A percentile compares a stretch with the other conserved stretches of the same genome.
These are phyloP conservation scores for Nannochloropsis oceanica DNA, from an alignment of 108 stramenopile genomes.

Conservation along the genomic window DNA sequence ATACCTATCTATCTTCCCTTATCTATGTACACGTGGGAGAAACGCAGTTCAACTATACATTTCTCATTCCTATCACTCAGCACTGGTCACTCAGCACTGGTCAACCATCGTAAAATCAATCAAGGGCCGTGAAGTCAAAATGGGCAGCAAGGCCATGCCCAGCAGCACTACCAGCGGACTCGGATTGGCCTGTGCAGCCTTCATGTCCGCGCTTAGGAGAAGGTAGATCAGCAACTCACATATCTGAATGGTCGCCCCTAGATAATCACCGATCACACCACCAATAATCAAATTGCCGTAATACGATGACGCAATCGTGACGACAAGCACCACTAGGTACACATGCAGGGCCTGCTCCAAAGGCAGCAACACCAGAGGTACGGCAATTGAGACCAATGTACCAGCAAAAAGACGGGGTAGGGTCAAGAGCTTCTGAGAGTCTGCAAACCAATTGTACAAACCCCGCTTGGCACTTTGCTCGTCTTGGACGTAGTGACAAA, in stretches of 20 bases:
- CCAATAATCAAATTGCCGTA: constrained; percentile 23
- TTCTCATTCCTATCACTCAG: not conserved
- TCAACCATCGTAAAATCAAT: not conserved
- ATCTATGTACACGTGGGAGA: too few species aligned
- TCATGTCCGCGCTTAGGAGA: not conserved
- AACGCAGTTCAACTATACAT: too few species aligned
- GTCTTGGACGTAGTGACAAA: constrained; percentile 50
- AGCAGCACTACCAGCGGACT: not conserved
- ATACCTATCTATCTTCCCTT: too few species aligned
- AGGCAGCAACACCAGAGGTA: constrained; percentile 35
- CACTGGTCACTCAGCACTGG: not conserved
- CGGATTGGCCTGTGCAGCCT: not conserved
- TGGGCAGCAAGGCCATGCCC: not conserved
- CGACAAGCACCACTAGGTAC: constrained; percentile 17
- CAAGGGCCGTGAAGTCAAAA: not conserved
- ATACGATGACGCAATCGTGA: constrained; percentile 32
- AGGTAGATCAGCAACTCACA: not conserved
- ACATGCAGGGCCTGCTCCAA: constrained; percentile 18
- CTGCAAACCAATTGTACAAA: constrained; percentile 52
- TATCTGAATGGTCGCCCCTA: constrained; percentile 47
- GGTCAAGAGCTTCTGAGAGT: constrained; percentile 48
- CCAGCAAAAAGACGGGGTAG: constrained; percentile 46
- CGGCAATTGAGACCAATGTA: constrained; percentile 5
- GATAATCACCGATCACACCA: constrained; percentile 62
- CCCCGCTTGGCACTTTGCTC: constrained; percentile 48